A percentile compares a stretch with the other conserved stretches of the same genome.
Conservation (phyloP, 2,329 filamentous ascomycete genomes). For the Amphichorda felina region DNA sequence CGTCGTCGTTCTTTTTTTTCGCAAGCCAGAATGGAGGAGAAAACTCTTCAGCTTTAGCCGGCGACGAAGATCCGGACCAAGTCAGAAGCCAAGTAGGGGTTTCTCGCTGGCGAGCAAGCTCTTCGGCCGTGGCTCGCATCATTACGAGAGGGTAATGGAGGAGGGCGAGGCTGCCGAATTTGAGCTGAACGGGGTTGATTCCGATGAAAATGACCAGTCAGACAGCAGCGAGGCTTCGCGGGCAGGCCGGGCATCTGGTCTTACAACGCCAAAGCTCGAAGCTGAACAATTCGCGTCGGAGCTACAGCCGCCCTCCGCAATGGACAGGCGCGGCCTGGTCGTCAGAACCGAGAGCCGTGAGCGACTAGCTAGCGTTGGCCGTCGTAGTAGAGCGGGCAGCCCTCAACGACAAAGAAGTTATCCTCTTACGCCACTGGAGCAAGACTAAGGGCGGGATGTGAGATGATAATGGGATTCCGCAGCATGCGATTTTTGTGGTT, state of each 20-base stretch:
- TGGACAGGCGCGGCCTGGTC: constrained; percentile 61
- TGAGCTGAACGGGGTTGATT: constrained; percentile 60
- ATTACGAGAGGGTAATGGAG: constrained; percentile 79
- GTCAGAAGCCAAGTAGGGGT: constrained; percentile 27
- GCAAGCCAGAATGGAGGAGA: constrained; percentile 62
- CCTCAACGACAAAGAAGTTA: constrained; percentile 48
- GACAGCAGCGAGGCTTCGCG: constrained; percentile 47
- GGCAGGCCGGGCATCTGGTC: constrained; percentile 51
- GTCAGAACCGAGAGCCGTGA: constrained; percentile 81
- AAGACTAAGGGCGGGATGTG: not conserved
- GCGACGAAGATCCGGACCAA: constrained; percentile 12
- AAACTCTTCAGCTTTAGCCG: constrained; percentile 15
- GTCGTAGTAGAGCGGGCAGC: constrained; percentile 44
- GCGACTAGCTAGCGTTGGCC: constrained; percentile 45
- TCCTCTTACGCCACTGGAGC: constrained; percentile 24
- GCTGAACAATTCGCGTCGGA: constrained; percentile 36
- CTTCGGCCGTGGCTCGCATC: constrained; percentile 43
- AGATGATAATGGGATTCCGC: too few relatives aligned
- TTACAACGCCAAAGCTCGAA: constrained; percentile 54
- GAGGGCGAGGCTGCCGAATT: constrained; percentile 66
- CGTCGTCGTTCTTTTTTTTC: constrained; percentile 57
- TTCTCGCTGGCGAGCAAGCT: constrained; percentile 50
- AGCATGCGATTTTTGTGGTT: too few relatives aligned
- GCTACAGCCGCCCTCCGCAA: constrained; percentile 26
- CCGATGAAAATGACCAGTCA: constrained; percentile 51